A percentile compares a stretch with the other conserved stretches of the same genome.
Conservation (phyloP, 208 protist species). For the Crithidia brevicula region DNA sequence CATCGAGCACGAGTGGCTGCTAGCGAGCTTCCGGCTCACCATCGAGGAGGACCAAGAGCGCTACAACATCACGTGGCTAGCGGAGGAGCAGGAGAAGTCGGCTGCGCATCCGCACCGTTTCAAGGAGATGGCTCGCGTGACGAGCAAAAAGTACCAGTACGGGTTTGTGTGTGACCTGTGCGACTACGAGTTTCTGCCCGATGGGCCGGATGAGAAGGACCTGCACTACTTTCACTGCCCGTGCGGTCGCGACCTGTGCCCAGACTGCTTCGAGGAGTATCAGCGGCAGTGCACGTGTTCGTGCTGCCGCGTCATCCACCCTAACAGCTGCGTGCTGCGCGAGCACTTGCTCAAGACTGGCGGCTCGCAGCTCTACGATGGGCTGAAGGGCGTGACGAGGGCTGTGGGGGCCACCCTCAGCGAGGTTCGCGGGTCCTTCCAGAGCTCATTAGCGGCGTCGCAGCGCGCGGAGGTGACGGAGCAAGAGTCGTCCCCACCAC, state of each 20-base stretch:
- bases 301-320: constrained; percentile 58
- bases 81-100: constrained; percentile 76
- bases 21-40: constrained; percentile 56
- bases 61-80: constrained; percentile 79
- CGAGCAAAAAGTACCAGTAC: constrained; percentile 65
- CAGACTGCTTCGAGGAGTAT: constrained; percentile 72
- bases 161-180: constrained; percentile 90
- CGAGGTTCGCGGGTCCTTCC: not conserved
- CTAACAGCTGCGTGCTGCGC: constrained; percentile 68
- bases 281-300: constrained; percentile 66
- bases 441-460: not conserved
- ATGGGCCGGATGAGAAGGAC: constrained; percentile 29
- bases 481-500: too few relatives aligned
- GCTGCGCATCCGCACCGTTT: constrained; percentile 81
- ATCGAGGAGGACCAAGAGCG: constrained; percentile 79
- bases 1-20: constrained; percentile 66
- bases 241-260: constrained; percentile 87
- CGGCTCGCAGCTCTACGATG: constrained; percentile 16
- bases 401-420: not conserved
- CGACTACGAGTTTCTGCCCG: constrained; percentile 74
- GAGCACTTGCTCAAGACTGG: constrained; percentile 49
- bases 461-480: not conserved
- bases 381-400: not conserved
- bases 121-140: constrained; percentile 49
- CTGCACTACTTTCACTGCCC: constrained; percentile 86